phyloP scores from a whole-genome alignment of 2,329 filamentous ascomycete species.

The Triangularia setosa region DNA sequence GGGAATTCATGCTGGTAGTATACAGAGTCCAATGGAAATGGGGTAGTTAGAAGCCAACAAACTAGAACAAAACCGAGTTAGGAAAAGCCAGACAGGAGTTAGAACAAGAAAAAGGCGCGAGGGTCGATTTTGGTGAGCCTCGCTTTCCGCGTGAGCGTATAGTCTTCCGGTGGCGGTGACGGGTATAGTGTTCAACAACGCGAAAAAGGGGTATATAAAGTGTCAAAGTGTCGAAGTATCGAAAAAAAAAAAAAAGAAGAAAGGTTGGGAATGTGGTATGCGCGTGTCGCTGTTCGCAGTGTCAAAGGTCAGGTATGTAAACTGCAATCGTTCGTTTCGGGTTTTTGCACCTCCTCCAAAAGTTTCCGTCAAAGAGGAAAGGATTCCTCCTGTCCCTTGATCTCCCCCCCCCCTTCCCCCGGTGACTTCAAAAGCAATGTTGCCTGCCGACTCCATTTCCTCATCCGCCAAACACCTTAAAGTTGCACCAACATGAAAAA shows the following conservation, averaged over 20 bases:
- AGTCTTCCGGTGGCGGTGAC: slow-evolving; percentile 24
- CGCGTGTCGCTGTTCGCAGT: neutral
- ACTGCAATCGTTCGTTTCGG: neutral
- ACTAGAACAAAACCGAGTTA: neutral
- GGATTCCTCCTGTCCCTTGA: neutral
- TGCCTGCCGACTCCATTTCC: neutral
- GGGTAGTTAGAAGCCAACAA: neutral
- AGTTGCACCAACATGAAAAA: neutral
- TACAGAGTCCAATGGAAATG: neutral
- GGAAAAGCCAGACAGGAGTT: slow-evolving; percentile 3
- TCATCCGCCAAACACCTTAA: neutral
- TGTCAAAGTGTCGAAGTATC: neutral
- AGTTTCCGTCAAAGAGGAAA: neutral
- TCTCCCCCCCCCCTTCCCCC: neutral
- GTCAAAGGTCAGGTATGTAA: neutral
- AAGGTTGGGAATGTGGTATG: neutral
- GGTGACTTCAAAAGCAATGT: neutral
- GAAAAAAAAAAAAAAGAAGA: neutral
- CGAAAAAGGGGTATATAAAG: slow-evolving; percentile 16
- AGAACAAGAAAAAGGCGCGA: slow-evolving; percentile 11
- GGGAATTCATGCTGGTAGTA: neutral
- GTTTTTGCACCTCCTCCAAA: neutral
- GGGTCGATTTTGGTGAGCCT: neutral
- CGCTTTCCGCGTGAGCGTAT: slow-evolving; percentile 35
- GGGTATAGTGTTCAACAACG: slow-evolving; percentile 18